Evolutionary conservation across 352 stramenopile species (phyloP).

Genomic region (Thalassiosira mediterranea): DNA sequence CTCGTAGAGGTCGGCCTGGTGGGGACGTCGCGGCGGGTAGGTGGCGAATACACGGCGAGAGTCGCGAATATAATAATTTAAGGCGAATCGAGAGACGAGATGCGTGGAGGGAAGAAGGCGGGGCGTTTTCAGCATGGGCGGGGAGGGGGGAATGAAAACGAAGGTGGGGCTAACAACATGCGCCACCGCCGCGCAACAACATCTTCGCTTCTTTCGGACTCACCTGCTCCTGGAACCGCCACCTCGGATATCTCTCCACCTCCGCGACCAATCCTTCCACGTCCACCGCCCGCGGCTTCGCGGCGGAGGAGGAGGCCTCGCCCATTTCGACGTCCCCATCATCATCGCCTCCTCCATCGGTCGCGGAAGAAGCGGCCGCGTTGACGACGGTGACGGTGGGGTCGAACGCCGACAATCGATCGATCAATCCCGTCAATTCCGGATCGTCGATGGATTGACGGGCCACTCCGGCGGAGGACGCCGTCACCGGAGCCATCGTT

Average conservation of each 20-base stretch:
- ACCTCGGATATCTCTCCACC: slow-evolving; percentile 55
- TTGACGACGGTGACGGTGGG: neutral
- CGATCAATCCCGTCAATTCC: slow-evolving; percentile 50
- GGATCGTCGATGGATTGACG: slow-evolving; percentile 79
- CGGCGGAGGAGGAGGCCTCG: neutral
- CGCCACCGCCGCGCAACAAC: neutral
- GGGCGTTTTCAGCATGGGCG: no score
- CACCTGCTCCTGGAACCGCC: slow-evolving; percentile 83
- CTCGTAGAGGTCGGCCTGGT: slow-evolving; percentile 81
- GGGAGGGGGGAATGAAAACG: no score
- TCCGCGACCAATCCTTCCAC: slow-evolving; percentile 59
- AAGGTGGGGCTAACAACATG: neutral
- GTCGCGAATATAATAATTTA: no score
- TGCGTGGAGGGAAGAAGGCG: no score
- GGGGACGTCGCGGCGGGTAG: neutral
- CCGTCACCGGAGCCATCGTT: slow-evolving; percentile 72
- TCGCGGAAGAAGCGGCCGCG: neutral
- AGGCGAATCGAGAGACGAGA: no score
- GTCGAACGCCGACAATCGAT: slow-evolving; percentile 46
- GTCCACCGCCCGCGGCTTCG: slow-evolving; percentile 40
- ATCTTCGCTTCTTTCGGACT: no score
- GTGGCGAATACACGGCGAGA: neutral
- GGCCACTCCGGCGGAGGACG: slow-evolving; percentile 55
- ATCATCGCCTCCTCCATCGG: neutral
- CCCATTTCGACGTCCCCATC: slow-evolving; percentile 17